Evolutionary conservation across 495 filamentous ascomycete species (phyloP).

Genomic region (Hypoxylon cercidicola): DNA sequence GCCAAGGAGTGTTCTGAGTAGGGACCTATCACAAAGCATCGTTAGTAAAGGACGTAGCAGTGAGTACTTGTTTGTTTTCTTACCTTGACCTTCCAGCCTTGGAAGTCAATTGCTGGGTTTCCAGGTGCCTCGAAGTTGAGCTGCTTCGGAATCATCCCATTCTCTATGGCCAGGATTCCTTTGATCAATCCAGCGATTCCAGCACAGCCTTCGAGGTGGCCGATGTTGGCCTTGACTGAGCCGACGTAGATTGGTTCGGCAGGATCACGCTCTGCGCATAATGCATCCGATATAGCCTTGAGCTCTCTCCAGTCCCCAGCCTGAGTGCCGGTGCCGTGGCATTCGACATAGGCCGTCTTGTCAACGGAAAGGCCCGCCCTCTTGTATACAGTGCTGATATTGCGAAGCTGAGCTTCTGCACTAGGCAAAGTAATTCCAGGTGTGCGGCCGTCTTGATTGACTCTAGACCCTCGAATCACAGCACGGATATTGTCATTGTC

Average conservation of each 20-base stretch:
- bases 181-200: conserved; percentile 63
- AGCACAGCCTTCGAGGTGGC: conserved; percentile 54
- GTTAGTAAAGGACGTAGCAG: conserved; percentile 5
- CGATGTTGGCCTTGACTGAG: conserved; percentile 56
- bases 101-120: conserved; percentile 53
- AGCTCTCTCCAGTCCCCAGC: conserved; percentile 68
- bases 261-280: conserved; percentile 47
- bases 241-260: conserved; percentile 49
- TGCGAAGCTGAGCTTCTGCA: conserved; percentile 56
- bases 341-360: conserved; percentile 61
- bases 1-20: conserved; percentile 22
- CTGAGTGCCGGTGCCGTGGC: conserved; percentile 58
- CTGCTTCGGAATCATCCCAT: conserved; percentile 59
- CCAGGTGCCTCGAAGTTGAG: conserved; percentile 52
- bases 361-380: conserved; percentile 57
- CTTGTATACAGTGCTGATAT: conserved; percentile 58
- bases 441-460: conserved; percentile 68
- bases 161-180: conserved; percentile 59
- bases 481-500: conserved; percentile 66
- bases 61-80: conserved; percentile 4
- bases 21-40: conserved; percentile 11
- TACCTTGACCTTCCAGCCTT: conserved; percentile 50
- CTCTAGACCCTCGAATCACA: conserved; percentile 66
- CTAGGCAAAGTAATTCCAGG: conserved; percentile 44
- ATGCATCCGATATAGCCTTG: conserved; percentile 55